phyloP scores from a whole-genome alignment of 2,329 filamentous ascomycete genomes.

The Oidium heveae region DNA sequence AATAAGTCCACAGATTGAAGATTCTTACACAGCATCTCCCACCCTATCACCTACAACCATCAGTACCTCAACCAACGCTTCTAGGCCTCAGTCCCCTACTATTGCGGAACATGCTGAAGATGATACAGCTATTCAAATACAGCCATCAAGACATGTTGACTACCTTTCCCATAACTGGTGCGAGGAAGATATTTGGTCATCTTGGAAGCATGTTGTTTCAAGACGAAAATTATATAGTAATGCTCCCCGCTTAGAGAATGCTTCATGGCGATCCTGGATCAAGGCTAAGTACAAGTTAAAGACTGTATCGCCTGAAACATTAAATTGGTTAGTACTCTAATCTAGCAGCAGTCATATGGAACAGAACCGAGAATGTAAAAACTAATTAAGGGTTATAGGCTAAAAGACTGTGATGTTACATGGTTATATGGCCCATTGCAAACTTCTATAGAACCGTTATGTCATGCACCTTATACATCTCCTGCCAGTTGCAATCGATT shows the following conservation, averaged over 20 bases:
- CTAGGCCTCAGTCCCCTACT: slow-evolving; percentile 14
- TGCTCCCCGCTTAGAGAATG: slow-evolving; percentile 51
- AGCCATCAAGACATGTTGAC: slow-evolving; percentile 51
- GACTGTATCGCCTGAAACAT: slow-evolving; percentile 68
- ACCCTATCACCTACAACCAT: slow-evolving; percentile 29
- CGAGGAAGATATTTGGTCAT: slow-evolving; percentile 92
- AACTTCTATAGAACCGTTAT: slow-evolving; percentile 33
- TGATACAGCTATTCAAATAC: slow-evolving; percentile 24
- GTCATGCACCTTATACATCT: slow-evolving; percentile 20
- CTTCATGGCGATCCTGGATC: slow-evolving; percentile 89
- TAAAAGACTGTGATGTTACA: slow-evolving; percentile 91
- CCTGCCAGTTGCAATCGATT: slow-evolving; percentile 21
- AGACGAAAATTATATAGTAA: slow-evolving; percentile 46
- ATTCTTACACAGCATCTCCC: slow-evolving; percentile 23
- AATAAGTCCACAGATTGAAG: slow-evolving; percentile 22
- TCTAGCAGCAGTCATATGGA: background rate
- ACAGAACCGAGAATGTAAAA: slow-evolving; percentile 16
- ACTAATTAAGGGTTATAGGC: slow-evolving; percentile 32
- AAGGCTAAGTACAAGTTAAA: slow-evolving; percentile 69
- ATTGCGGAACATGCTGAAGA: slow-evolving; percentile 16
- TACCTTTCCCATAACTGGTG: slow-evolving; percentile 87
- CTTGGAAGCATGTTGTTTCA: slow-evolving; percentile 77
- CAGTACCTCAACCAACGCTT: slow-evolving; percentile 28
- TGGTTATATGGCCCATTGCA: slow-evolving; percentile 93
- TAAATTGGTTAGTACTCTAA: slow-evolving; percentile 37